These are phyloP conservation scores for Saccharomyces hybrid DNA, from an alignment of 1,139 yeast species.

Conservation along the genomic window DNA sequence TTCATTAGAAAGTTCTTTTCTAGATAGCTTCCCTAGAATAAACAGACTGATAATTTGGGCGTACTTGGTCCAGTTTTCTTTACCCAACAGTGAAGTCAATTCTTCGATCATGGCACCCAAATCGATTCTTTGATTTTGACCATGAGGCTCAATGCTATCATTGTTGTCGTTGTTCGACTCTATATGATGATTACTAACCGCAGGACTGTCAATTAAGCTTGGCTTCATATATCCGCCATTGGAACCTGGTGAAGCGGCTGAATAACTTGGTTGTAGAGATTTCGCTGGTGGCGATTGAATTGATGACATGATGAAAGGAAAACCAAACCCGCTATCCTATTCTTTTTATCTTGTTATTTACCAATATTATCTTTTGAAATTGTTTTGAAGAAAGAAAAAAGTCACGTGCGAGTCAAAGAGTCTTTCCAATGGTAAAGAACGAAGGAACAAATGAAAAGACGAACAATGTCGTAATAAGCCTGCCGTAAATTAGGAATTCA, in stretches of 20 bases:
- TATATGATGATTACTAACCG: background rate
- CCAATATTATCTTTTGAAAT: background rate
- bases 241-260: slow-evolving; percentile 4
- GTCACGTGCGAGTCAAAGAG: background rate
- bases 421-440: background rate
- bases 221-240: slow-evolving; percentile 3
- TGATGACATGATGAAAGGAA: background rate
- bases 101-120: slow-evolving; percentile 66
- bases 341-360: background rate
- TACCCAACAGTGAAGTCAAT: slow-evolving; percentile 63
- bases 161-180: background rate
- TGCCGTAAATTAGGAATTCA: background rate
- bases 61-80: slow-evolving; percentile 71
- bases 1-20: slow-evolving; percentile 50
- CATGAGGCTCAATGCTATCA: slow-evolving; percentile 2
- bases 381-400: background rate
- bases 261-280: slow-evolving; percentile 3
- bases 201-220: slow-evolving; percentile 4
- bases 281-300: slow-evolving; percentile 3
- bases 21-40: slow-evolving; percentile 69
- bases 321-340: background rate
- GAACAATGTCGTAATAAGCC: background rate
- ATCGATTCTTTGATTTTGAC: slow-evolving; percentile 47
- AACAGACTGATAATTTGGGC: slow-evolving; percentile 72
- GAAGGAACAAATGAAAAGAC: background rate